A percentile compares a stretch with the other conserved stretches of the same genome.
These are phyloP conservation scores for Coemansia erecta DNA, from an alignment of 192 early-diverging fungal species.

Conservation along the genomic window DNA sequence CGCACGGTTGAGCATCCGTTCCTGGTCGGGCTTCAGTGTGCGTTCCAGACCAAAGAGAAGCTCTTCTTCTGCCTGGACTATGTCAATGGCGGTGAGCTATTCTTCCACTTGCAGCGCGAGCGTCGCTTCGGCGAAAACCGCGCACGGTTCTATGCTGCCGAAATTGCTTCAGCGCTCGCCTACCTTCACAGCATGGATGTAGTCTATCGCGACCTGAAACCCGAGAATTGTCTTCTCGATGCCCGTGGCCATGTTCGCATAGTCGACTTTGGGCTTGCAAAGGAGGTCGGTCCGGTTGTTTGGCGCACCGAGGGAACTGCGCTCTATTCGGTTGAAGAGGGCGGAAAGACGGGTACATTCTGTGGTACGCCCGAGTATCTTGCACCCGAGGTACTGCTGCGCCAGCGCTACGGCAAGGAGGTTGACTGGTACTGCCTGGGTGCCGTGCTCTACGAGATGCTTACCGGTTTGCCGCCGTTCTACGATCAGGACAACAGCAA, in stretches of 20 bases:
- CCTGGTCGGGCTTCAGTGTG: slow-evolving; percentile 67
- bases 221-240: slow-evolving; percentile 68
- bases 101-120: slow-evolving; percentile 68
- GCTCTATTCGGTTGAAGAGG: slow-evolving; percentile 43
- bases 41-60: slow-evolving; percentile 73
- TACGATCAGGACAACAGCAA: slow-evolving; percentile 36
- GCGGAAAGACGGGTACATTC: slow-evolving; percentile 63
- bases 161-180: slow-evolving; percentile 53
- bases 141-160: slow-evolving; percentile 58
- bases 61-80: slow-evolving; percentile 69
- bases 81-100: slow-evolving; percentile 74
- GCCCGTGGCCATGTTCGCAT: slow-evolving; percentile 74
- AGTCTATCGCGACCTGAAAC: slow-evolving; percentile 70
- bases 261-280: slow-evolving; percentile 87
- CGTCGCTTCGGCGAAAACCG: slow-evolving; percentile 61
- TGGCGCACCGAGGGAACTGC: slow-evolving; percentile 71
- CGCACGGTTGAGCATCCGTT: slow-evolving; percentile 59
- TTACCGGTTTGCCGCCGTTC: slow-evolving; percentile 62
- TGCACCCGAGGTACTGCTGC: slow-evolving; percentile 64
- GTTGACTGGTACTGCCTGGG: slow-evolving; percentile 75
- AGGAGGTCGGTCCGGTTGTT: slow-evolving; percentile 57
- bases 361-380: slow-evolving; percentile 75
- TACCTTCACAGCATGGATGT: slow-evolving; percentile 59
- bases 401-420: slow-evolving; percentile 58
- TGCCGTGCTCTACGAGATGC: slow-evolving; percentile 63